A percentile compares a stretch with the other conserved stretches of the same genome.
Evolutionary conservation across 768 basidiomycete genomes (phyloP).

Genomic region (Pisolithus sp.): DNA sequence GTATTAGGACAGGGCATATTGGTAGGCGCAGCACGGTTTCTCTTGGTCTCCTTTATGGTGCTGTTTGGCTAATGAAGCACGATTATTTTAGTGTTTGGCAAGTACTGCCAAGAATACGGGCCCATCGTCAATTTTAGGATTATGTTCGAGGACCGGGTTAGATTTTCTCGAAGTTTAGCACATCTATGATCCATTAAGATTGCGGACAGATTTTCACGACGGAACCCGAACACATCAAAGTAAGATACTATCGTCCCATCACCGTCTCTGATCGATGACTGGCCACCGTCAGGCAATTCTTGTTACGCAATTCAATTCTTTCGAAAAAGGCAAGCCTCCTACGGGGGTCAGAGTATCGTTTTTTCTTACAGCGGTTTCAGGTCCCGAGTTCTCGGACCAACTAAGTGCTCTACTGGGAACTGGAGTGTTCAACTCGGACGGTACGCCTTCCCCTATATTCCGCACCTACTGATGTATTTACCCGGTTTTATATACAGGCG

Average conservation of each 20-base stretch:
- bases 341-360: conserved; percentile 4
- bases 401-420: conserved; percentile 40
- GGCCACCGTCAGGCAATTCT: conserved; percentile 32
- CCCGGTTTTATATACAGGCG: conserved; percentile 26
- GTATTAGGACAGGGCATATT: conserved; percentile 21
- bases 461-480: background rate
- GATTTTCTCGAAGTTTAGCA: conserved; percentile 5
- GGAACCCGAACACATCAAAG: conserved; percentile 46
- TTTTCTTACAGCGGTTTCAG: conserved; percentile 17
- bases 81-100: conserved; percentile 17
- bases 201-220: conserved; percentile 35
- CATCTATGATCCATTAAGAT: background rate
- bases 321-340: conserved; percentile 30
- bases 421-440: conserved; percentile 57
- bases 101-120: conserved; percentile 23
- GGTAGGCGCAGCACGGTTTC: conserved; percentile 13
- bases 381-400: conserved; percentile 7
- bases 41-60: background rate
- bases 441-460: conserved; percentile 18
- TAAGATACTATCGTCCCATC: background rate
- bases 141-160: conserved; percentile 34
- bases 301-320: conserved; percentile 38
- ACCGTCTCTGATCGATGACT: background rate
- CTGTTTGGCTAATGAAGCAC: background rate
- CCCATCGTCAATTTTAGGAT: conserved; percentile 27